Percentiles rank a stretch among this genome's conserved stretches.
These are phyloP conservation scores for Aspergillus cejpii DNA, from an alignment of 2,329 filamentous ascomycete species.

Conservation along the genomic window DNA sequence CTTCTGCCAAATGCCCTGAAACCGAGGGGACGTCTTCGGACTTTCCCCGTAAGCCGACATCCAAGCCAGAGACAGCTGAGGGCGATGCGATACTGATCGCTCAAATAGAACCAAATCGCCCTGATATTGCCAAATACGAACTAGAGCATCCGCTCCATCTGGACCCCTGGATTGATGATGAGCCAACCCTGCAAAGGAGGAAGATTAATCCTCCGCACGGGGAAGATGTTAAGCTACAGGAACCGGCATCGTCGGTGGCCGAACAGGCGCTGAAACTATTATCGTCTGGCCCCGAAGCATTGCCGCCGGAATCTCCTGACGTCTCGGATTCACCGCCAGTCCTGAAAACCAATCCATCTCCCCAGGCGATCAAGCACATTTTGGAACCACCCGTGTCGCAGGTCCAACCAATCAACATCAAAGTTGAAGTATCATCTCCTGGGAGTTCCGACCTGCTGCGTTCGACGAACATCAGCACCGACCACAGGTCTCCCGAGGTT, in stretches of 20 bases:
- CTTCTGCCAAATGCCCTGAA: slow-evolving; percentile 16
- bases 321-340: neutral
- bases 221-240: neutral
- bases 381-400: neutral
- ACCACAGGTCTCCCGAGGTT: neutral
- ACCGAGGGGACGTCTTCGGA: slow-evolving; percentile 28
- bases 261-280: neutral
- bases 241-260: neutral
- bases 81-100: slow-evolving; percentile 55
- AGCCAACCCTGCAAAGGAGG: slow-evolving; percentile 22
- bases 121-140: slow-evolving; percentile 57
- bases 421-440: slow-evolving; percentile 17
- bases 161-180: slow-evolving; percentile 40
- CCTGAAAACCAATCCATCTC: neutral
- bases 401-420: neutral
- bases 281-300: neutral
- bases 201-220: neutral
- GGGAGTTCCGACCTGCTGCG: slow-evolving; percentile 5
- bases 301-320: neutral
- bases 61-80: slow-evolving; percentile 49
- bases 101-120: slow-evolving; percentile 57
- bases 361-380: neutral
- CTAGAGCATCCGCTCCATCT: slow-evolving; percentile 47
- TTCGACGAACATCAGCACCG: neutral
- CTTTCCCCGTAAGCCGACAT: slow-evolving; percentile 33